phyloP scores from a whole-genome alignment of 139 green algal genomes.

The Volvox reticuliferus region DNA sequence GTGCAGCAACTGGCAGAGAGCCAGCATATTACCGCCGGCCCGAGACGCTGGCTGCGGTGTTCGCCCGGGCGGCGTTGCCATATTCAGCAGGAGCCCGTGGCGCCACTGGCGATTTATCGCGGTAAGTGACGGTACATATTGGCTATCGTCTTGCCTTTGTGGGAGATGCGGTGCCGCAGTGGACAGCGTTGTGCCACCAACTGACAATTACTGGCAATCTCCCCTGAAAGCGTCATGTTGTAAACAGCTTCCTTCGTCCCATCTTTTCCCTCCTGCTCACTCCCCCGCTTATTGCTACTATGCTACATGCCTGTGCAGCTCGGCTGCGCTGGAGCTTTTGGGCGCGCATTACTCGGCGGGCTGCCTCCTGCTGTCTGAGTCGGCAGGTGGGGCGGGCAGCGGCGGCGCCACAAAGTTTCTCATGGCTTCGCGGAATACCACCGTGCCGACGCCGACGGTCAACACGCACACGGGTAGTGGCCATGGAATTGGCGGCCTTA shows the following conservation, averaged over 20 bases:
- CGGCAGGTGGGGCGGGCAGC: constrained; percentile 48
- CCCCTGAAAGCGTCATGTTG: too few relatives aligned
- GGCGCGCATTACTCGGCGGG: constrained; percentile 72
- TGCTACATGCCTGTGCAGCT: not conserved
- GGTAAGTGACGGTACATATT: constrained; percentile 9
- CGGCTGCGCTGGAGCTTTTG: constrained; percentile 71
- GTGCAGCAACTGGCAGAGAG: not conserved
- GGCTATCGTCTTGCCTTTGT: too few relatives aligned
- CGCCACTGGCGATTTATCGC: constrained; percentile 42
- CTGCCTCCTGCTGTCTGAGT: constrained; percentile 82
- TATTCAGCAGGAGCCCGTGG: constrained; percentile 52
- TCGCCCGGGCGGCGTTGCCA: constrained; percentile 70
- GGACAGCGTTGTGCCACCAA: too few relatives aligned
- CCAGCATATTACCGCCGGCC: constrained; percentile 50
- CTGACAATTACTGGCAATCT: too few relatives aligned
- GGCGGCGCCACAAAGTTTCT: constrained; percentile 69
- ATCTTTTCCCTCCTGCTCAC: too few relatives aligned
- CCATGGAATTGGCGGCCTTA: not conserved
- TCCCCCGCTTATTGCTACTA: not conserved
- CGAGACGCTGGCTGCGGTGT: constrained; percentile 66
- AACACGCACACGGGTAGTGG: constrained; percentile 46
- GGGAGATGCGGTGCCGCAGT: too few relatives aligned
- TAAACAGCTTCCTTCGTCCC: too few relatives aligned
- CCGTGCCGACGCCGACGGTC: constrained; percentile 68
- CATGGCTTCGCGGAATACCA: constrained; percentile 67